Evolutionary conservation across 1,139 yeast genomes (phyloP), one percentile per base, ranked within the genome.

Genomic region (Yamadazyma pseudoaaseri): DNA sequence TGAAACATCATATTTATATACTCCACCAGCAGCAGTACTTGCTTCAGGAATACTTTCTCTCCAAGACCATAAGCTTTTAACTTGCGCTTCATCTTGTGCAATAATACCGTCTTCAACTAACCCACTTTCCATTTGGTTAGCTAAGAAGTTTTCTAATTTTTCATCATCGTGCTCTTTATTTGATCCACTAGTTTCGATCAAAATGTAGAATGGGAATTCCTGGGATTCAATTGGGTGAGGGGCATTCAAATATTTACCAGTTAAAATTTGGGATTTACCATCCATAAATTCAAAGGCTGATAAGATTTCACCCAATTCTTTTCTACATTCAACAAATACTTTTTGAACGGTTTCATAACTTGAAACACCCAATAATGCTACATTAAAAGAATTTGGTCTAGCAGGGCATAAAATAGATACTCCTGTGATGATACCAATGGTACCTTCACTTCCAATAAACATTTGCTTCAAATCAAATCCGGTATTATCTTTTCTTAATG

Each of bases 261-360:
- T 79, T 44, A 87, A 66, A 27, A 67, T 56, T 58, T 86, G 95
- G 2, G 95, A 82, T 36, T 73, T 75, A 18, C 74, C 66, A 56
- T 90, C 98, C 97, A 90, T 90, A 51, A 90, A 86, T 59, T 90
- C 98, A 61, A 87, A 90, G 6, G 97, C 97, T 23, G 96, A 85
- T 42, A 90, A 70, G 44, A 90, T 81, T 57, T 90, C 97, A 14
- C 86, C 77, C 27, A 90, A 73, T 49, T 86, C 96, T 30, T 66
- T 61, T 51, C 85, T 83, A 24, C 97, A 95, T 47, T 76, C 79
- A 29, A 77, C 80, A 60, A 89, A 92, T 2, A 90, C 83, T 51
- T 83, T 68, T 58, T 82, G 90, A 26, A 90, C 97, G 10, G 81
- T 73, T 50, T 86, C 94, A 58, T 82, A 90, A 26, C 84, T 77